phyloP scores from a whole-genome alignment of 179 eudicot species.

The Sideroxylon spinosum region DNA sequence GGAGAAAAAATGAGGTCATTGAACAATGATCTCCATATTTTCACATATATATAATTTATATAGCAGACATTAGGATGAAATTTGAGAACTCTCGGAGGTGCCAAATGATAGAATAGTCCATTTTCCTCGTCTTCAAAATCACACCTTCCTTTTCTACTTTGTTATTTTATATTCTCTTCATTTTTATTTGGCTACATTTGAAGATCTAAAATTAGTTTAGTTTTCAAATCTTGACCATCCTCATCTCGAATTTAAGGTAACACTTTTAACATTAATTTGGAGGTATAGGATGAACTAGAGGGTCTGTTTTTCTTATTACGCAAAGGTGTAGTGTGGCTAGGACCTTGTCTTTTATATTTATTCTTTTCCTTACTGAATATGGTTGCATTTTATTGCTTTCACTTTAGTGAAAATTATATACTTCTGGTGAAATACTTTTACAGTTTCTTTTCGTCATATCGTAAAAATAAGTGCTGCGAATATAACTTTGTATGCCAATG shows the following conservation, averaged over 20 bases:
- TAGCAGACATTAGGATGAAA: neutral
- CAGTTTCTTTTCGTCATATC: neutral
- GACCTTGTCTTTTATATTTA: neutral
- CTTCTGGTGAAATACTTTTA: neutral
- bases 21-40: neutral
- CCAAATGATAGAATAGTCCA: no score
- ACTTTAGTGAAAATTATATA: neutral
- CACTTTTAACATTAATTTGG: no score
- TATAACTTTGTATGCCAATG: neutral
- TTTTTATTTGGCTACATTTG: neutral
- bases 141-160: neutral
- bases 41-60: no score
- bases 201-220: neutral
- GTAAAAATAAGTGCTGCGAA: neutral
- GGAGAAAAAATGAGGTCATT: neutral
- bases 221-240: no score
- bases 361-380: neutral
- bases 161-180: neutral
- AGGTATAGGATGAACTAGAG: neutral
- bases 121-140: neutral
- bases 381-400: neutral
- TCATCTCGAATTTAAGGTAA: no score
- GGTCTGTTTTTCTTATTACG: neutral
- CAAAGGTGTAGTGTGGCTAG: neutral
- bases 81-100: no score